Percentiles rank a stretch among this genome's conserved stretches.
Conservation (phyloP, 495 filamentous ascomycete species). For the Penicillium crystallinum region DNA sequence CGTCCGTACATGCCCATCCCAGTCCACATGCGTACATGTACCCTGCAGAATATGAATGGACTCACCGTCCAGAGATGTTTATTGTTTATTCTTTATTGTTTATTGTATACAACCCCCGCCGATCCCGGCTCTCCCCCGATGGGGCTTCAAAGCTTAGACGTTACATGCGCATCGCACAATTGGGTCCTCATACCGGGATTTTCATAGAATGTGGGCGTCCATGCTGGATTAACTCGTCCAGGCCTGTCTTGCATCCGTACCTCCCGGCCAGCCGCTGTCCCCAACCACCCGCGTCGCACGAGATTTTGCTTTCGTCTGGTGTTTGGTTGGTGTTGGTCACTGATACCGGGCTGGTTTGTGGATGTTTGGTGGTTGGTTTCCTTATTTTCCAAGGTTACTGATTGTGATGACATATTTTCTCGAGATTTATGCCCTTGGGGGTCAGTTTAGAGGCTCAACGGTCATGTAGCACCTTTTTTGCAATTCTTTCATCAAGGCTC, state of each 20-base stretch:
- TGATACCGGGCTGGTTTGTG: too few relatives aligned
- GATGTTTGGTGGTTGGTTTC: too few relatives aligned
- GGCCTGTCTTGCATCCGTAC: background rate
- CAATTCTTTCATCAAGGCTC: background rate
- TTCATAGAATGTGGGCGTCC: background rate
- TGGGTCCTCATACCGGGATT: too few relatives aligned
- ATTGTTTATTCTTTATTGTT: too few relatives aligned
- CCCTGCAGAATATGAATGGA: background rate
- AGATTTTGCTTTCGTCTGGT: background rate
- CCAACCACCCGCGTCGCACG: background rate
- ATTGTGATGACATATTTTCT: too few relatives aligned
- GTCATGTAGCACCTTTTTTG: too few relatives aligned
- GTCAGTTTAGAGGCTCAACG: too few relatives aligned
- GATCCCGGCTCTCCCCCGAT: too few relatives aligned
- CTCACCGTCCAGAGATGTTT: background rate
- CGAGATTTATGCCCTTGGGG: too few relatives aligned
- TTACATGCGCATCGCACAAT: background rate
- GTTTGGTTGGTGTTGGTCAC: background rate
- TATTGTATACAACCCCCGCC: background rate
- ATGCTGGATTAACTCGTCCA: too few relatives aligned
- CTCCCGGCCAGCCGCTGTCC: background rate
- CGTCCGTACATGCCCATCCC: too few relatives aligned
- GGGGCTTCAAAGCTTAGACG: background rate
- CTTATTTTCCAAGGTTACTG: too few relatives aligned
- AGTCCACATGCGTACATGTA: background rate